phyloP scores from a whole-genome alignment of 2,329 filamentous ascomycete species.

The Alternaria triticina region DNA sequence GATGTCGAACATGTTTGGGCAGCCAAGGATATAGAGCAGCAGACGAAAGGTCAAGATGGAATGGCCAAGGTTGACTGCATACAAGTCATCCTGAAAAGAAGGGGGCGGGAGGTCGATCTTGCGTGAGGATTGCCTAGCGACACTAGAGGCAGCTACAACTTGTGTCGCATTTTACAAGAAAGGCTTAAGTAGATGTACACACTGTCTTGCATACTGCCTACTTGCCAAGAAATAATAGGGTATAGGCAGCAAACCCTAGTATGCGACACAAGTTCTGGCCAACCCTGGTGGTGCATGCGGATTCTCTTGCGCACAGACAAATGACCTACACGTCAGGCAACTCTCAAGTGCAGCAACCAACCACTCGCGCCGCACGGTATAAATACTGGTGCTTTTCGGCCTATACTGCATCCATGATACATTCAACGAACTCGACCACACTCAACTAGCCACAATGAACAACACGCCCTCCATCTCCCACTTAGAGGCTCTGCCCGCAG shows the following conservation, averaged over 20 bases:
- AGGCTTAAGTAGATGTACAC: too few relatives aligned
- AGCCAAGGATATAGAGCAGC: conserved; percentile 34
- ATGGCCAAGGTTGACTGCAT: conserved; percentile 43
- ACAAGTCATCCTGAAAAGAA: conserved; percentile 32
- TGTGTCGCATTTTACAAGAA: too few relatives aligned
- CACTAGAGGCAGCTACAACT: too few relatives aligned
- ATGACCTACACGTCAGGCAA: neutral
- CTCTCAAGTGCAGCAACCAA: neutral
- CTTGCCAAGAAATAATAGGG: too few relatives aligned
- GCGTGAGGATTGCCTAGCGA: conserved; percentile 15
- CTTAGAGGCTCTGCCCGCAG: neutral
- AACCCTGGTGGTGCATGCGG: too few relatives aligned
- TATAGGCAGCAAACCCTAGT: too few relatives aligned
- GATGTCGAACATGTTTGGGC: conserved; percentile 41
- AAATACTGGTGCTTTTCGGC: neutral
- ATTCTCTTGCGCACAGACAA: too few relatives aligned
- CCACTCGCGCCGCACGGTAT: neutral
- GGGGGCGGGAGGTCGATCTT: conserved; percentile 39
- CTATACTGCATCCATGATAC: neutral
- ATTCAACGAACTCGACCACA: neutral
- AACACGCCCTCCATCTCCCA: neutral
- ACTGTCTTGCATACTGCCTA: too few relatives aligned
- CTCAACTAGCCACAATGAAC: neutral
- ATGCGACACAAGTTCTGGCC: too few relatives aligned
- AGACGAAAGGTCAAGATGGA: conserved; percentile 26